Conservation (phyloP, 148 eudicot genomes). For the Rhododendron griersonianum region DNA sequence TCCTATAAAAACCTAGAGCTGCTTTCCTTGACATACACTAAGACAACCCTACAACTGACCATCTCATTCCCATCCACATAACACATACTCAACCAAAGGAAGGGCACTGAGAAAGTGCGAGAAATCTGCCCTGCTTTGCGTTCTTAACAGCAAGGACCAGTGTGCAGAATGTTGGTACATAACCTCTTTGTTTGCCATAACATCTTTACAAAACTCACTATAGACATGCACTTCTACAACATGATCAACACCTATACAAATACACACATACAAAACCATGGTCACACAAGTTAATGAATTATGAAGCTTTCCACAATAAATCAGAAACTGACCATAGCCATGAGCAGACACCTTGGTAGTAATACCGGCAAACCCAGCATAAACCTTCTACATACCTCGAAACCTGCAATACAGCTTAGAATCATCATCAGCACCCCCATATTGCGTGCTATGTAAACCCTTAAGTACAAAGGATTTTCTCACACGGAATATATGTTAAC, state of each 20-base stretch:
- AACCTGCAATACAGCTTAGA: slow-evolving; percentile 52
- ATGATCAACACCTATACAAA: not conserved
- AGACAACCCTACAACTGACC: not conserved
- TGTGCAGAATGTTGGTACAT: not conserved
- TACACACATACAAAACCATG: not conserved
- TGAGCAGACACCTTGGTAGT: slow-evolving; percentile 98
- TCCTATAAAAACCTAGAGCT: not conserved
- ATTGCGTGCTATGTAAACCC: not conserved
- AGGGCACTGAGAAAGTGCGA: not conserved
- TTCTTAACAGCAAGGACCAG: not conserved
- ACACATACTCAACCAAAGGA: not conserved
- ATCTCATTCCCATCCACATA: not conserved
- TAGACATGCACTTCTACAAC: not conserved
- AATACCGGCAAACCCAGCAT: slow-evolving; percentile 98
- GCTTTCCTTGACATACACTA: not conserved
- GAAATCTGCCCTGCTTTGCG: not conserved
- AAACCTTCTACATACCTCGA: slow-evolving; percentile 92
- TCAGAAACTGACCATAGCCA: slow-evolving; percentile 74
- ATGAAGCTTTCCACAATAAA: not conserved
- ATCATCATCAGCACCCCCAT: slow-evolving; percentile 7
- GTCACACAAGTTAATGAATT: not conserved
- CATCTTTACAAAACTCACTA: not conserved
- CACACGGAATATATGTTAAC: not conserved
- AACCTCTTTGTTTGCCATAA: not conserved
- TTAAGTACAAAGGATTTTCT: not conserved